Conservation (phyloP, 1,284 basidiomycete species). For the Schizophyllum amplum region DNA sequence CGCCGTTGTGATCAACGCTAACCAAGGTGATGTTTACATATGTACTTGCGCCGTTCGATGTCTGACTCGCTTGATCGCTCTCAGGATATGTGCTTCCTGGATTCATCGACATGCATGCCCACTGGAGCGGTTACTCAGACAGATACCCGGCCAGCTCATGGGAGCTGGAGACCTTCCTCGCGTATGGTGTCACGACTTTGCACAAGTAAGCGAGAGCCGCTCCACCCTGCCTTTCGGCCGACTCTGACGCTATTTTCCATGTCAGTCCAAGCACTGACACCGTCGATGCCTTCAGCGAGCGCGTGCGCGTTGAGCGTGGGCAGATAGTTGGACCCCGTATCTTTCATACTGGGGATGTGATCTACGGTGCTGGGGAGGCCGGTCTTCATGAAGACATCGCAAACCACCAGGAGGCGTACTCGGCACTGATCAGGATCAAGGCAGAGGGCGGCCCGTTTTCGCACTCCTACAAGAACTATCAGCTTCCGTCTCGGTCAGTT, state of each 20-base stretch:
- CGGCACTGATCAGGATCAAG: constrained; percentile 59
- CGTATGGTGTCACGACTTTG: constrained; percentile 69
- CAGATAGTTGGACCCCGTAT: constrained; percentile 61
- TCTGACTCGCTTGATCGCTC: too few relatives aligned
- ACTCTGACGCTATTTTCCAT: background rate
- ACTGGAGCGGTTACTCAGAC: constrained; percentile 50
- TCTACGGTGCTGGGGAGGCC: constrained; percentile 52
- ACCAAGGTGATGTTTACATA: constrained; percentile 25
- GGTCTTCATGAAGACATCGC: constrained; percentile 56
- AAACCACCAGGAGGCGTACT: constrained; percentile 49
- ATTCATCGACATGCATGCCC: constrained; percentile 69
- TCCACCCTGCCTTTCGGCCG: background rate
- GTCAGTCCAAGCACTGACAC: constrained; percentile 55
- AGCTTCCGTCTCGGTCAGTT: constrained; percentile 51
- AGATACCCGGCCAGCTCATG: constrained; percentile 57
- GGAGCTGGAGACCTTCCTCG: constrained; percentile 68
- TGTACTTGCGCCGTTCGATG: too few relatives aligned
- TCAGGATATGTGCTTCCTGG: constrained; percentile 55
- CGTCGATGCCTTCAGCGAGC: constrained; percentile 53
- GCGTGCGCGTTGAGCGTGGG: constrained; percentile 59
- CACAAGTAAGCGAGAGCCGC: constrained; percentile 48
- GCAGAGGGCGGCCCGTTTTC: constrained; percentile 60
- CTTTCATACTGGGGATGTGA: constrained; percentile 56
- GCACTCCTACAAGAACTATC: constrained; percentile 73
- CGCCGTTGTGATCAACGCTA: constrained; percentile 44